Base-by-base conservation (phyloP, 306 rosid species). In the Abrus precatorius region DNA sequence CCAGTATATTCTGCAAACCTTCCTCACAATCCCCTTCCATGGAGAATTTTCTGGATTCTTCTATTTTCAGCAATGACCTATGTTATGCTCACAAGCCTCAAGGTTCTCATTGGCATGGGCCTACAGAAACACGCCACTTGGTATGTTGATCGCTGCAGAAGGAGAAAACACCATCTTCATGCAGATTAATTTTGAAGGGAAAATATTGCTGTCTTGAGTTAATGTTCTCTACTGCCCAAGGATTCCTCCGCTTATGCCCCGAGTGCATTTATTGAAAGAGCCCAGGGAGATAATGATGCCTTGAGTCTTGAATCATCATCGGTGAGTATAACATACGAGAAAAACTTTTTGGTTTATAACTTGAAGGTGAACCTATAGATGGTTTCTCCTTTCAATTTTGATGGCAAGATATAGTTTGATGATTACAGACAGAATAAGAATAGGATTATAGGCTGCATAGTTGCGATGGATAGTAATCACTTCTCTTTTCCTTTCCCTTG, bases 51-150 rank as follows among this genome's bases (percentile, higher is more conserved):
- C 62, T 91, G 92, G 88, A 83, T 86, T 67, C 52, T 90, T 33
- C 72, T 95, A 53, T 91, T 89, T 73, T 80, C 65, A 56, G 82
- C 88, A 6, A 84, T 89, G 86, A 93, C 93, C 66, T 95, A 83
- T 87, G 91, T 90, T 20, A 93, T 95, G 99, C 95, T 95, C 53
- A 81, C 97, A 64, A 95, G 98, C 87, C 98, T 95, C 79, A 95
- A 95, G 90, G 90, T 93, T 65, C 86, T 95, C 85, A 71, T 93
- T 74, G 94, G 94, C 86, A 84, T 95, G 86, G 93, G 96, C 64
- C 86, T 95, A 36, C 88, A 85, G 80, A 88, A 90, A 66, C 90
- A 90, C 12, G 95, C 99, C 59, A 84, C 92, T 43, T 95, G 99
- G 99, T 95, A 95, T 75, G 80, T 95, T 41, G 82, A 90, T 9